Evolutionary conservation across 345 rosid genomes (phyloP), one percentile per base, ranked within the genome.

Genomic region (Zanthoxylum bungeanum): DNA sequence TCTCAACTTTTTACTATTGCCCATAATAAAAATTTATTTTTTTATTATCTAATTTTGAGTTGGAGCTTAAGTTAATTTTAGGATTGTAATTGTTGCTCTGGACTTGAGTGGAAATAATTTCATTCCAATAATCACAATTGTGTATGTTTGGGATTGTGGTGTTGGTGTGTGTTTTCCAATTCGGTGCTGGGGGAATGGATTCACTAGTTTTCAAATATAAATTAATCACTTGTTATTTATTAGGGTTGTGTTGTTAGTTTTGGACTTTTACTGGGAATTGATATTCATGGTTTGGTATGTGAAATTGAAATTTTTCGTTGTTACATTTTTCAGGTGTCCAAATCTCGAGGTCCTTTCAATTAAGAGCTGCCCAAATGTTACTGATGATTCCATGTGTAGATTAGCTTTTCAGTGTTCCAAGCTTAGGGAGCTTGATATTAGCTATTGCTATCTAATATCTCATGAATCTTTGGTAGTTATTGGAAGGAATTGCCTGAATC

Each of bases 371-470:
- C 90, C 69, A 4, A 81, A 73, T 71, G 90, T 86, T 55, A 91
- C 91, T 4, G 97, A 93, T 71, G 84, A 82, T 57, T 88, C 95
- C 17, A 82, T 94, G 82, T 68, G 80, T 72, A 88, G 74, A 71
- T 78, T 93, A 55, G 90, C 97, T 2, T 79, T 78, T 56, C 79
- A 80, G 1, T 93, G 94, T 72, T 51, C 76, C 68, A 82, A 73
- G 72, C 81, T 91, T 12, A 78, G 59, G 49, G 96, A 90, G 46
- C 80, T 91, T 9, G 92, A 93, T 60, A 79, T 93, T 56, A 93
- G 97, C 81, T 82, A 82, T 80, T 90, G 98, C 81, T 84, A 86
- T 50, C 91, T 87, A 75, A 80, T 94, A 51, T 91, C 98, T 69
- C 82, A 83, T 66, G 87, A 90, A 46, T 82, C 95, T 37, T 79